Evolutionary conservation across 169 alveolate genomes (phyloP), one percentile per base, ranked within the genome.

Genomic region (Plasmodium coatneyi): DNA sequence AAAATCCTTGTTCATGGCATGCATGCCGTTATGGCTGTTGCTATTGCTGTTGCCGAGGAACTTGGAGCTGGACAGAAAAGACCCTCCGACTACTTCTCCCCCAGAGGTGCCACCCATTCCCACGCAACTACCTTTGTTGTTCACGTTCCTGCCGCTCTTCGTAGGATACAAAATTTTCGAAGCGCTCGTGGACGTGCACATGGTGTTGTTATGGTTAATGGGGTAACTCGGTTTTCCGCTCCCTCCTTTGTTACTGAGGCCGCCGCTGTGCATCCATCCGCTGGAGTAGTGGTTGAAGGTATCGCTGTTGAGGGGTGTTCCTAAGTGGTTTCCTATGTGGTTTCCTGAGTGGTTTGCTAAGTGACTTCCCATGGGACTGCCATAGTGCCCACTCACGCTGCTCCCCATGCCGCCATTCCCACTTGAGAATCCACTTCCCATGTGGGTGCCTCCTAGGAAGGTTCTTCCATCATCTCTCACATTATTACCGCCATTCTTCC

Each of bases 151-250:
- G 54, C 34, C 78, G 32, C 74, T 70, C n/a, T 52, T 74, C 56
- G 49, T 25, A 10, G 30, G 19, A 60, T 84, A 74, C 39, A 72
- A 43, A 84, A 74, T 74, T 43, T 72, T 22, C 70, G 94, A 79
- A 5, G 94, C 43, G 25, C 71, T 89, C 49, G 82, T 89, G 19
- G 94, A 41, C n/a, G 83, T 46, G 49, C 30, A 79, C 87, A 79
- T 89, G 3, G 94, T 86, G 34, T 49, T 54, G 32, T 36, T 86
- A 76, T 86, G 93, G 46, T 86, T 86, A 12, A 86, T 52, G 25
- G 36, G 78, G 41, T 52, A 70, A 34, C 52, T 83, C 34, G 30
- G n/a, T 22, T 83, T 83, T 30, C 16, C 52, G 52, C 34, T 71
- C 19, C 36, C 79, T 4, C 71, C 80, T 9, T 82, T 82, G 16